Base-by-base conservation (phyloP, 768 basidiomycete genomes). In the Mycena maculata region DNA sequence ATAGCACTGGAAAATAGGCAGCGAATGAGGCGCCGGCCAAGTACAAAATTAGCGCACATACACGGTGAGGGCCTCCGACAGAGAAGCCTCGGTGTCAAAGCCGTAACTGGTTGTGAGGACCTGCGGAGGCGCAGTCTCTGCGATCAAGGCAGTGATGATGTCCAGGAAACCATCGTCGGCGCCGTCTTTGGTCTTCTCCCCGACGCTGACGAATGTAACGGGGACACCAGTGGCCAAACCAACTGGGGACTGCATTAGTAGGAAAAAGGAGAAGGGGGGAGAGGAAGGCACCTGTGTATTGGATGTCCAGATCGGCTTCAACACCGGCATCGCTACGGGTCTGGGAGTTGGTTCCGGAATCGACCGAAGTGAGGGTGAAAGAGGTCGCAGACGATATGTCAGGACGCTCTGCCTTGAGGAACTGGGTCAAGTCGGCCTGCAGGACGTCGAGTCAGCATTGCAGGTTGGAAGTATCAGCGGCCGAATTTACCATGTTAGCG, bases 31-130 rank as follows among this genome's bases (percentile, higher is more conserved):
- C 3, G 23, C 2, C 20, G 22, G 0, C 4, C 4, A 15, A 25
- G 15, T 11, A 28, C 10, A 39, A 27, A 41, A 36, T 11, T 7
- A 2, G 36, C 27, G 18, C 9, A 58, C 68, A 4, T 15, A 65
- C 68, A 70, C 49, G 45, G 69, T 70, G 16, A 70, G 62, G 9
- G 50, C 0, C 49, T 67, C 60, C 0, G 69, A 70, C n/a, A 70
- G 62, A 18, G 45, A 80, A 10, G 82, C 81, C 68, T 85, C 84
- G 39, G 86, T 86, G 48, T 83, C 76, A 27, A 86, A 84, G 1
- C 77, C 82, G 68, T 87, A 87, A 62, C 81, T 83, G 0, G 83
- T 87, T 1, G 84, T 82, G 27, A 88, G 82, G 1, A 83, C 81
- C 70, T 84, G 84, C 5, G 85, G 84, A 0, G 71, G 71, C 3